A percentile compares a stretch with the other conserved stretches of the same genome.
These are phyloP conservation scores for Quercus robur DNA, from an alignment of 306 rosid species.

Conservation along the genomic window DNA sequence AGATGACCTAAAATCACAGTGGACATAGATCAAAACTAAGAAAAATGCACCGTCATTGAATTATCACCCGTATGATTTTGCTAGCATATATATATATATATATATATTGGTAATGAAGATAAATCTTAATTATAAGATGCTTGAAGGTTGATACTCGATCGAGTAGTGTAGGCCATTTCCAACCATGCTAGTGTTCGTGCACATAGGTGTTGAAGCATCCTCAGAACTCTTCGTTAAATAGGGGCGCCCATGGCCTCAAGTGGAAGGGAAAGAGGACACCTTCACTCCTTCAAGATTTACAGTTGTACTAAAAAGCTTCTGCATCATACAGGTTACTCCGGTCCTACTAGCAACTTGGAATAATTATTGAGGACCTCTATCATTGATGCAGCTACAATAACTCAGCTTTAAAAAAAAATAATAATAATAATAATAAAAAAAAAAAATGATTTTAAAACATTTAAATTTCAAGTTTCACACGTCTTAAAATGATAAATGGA, in stretches of 20 bases:
- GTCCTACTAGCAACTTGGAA: neutral
- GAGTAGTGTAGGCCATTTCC: neutral
- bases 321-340: neutral
- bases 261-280: constrained; percentile 11
- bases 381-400: neutral
- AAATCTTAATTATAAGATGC: no score
- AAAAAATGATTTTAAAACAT: no score
- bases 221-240: neutral
- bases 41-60: neutral
- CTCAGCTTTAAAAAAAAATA: no score
- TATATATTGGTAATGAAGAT: neutral
- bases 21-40: neutral
- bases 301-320: neutral
- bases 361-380: neutral
- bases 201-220: constrained; percentile 5
- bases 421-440: no score
- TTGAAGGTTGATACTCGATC: no score
- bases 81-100: neutral
- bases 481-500: no score
- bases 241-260: constrained; percentile 19
- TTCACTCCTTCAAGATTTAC: constrained; percentile 10
- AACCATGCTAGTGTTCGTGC: constrained; percentile 1
- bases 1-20: neutral
- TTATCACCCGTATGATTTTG: neutral
- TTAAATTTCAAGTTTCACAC: no score